Percentiles rank a stretch among this genome's conserved stretches.
phyloP scores from a whole-genome alignment of 2,329 filamentous ascomycete genomes.

The Cryphonectria nitschkei region DNA sequence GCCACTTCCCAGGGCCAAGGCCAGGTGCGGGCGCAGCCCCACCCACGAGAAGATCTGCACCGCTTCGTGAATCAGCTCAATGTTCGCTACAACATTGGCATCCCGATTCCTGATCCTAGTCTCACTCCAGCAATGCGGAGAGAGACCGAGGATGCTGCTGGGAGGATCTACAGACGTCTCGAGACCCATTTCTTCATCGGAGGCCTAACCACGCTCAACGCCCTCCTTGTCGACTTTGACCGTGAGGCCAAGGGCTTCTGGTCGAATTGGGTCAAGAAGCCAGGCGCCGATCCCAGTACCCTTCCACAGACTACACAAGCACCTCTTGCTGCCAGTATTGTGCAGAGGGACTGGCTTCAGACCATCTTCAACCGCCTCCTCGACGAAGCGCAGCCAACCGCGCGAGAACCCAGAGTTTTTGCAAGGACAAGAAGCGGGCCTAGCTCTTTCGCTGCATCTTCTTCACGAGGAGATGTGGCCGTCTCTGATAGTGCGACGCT shows the following conservation, averaged over 20 bases:
- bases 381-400: conserved; percentile 12
- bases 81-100: conserved; percentile 34
- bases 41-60: conserved; percentile 18
- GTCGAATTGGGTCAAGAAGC: conserved; percentile 33
- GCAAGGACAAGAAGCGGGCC: conserved; percentile 24
- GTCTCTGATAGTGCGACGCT: too few species aligned
- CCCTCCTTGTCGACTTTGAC: conserved; percentile 32
- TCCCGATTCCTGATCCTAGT: conserved; percentile 31
- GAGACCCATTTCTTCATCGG: conserved; percentile 32
- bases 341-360: conserved; percentile 34
- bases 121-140: conserved; percentile 32
- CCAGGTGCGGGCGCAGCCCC: neutral
- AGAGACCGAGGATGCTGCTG: conserved; percentile 23
- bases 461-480: neutral
- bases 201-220: conserved; percentile 26
- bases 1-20: neutral
- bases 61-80: conserved; percentile 34
- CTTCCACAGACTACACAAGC: conserved; percentile 24
- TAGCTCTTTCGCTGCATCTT: conserved; percentile 13
- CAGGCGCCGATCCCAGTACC: conserved; percentile 28
- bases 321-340: conserved; percentile 28
- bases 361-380: conserved; percentile 33
- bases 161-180: conserved; percentile 28
- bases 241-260: conserved; percentile 30
- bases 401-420: conserved; percentile 2